phyloP scores from a whole-genome alignment of 495 filamentous ascomycete genomes.

The Chaetomium tenue region DNA sequence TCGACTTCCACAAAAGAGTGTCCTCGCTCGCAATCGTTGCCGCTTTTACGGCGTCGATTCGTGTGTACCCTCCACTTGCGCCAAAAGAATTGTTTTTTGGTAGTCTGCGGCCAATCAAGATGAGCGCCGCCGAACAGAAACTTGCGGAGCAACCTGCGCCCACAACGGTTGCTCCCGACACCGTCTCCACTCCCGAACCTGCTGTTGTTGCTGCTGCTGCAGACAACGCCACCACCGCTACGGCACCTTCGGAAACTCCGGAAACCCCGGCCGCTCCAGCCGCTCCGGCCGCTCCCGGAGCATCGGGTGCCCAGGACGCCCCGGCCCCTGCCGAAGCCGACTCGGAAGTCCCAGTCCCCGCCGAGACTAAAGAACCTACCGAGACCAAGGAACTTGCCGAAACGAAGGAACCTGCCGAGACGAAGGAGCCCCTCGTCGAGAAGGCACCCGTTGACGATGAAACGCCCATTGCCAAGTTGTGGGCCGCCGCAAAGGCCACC shows the following conservation, averaged over 20 bases:
- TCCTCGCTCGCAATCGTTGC: background rate
- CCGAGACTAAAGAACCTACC: background rate
- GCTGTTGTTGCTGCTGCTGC: background rate
- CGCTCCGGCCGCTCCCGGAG: background rate
- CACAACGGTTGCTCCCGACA: background rate
- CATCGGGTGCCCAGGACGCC: background rate
- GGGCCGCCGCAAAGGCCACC: constrained; percentile 36
- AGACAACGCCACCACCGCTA: background rate
- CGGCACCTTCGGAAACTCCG: background rate
- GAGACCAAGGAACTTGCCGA: background rate
- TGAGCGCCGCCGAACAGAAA: constrained; percentile 1
- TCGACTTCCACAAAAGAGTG: background rate
- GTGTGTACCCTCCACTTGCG: background rate
- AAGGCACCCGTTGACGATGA: constrained; percentile 3
- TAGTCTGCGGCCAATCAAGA: background rate
- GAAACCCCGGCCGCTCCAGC: background rate
- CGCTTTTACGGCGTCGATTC: background rate
- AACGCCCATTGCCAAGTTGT: constrained; percentile 37
- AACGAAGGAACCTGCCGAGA: background rate
- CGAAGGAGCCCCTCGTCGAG: constrained; percentile 2
- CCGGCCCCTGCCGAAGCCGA: background rate
- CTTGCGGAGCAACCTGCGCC: background rate
- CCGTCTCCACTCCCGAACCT: background rate
- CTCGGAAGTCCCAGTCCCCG: background rate
- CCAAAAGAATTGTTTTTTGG: background rate